Evolutionary conservation across 352 stramenopile genomes (phyloP), one percentile per base, ranked within the genome.

Genomic region (Blastocystis sp.): DNA sequence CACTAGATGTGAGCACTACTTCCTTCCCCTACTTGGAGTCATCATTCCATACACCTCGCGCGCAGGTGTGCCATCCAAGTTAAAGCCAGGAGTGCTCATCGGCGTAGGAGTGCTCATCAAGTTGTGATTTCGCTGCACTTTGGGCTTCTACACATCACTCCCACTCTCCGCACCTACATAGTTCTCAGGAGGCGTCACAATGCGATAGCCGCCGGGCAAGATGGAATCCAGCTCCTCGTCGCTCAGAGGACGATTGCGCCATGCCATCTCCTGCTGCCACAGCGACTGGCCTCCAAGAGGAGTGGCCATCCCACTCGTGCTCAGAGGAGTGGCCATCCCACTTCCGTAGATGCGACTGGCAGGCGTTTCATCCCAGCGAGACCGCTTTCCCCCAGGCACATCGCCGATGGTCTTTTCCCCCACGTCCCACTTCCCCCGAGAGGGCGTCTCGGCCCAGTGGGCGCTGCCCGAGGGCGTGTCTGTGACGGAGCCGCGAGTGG

Each of bases 201-300:
- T 95, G 79, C 95, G 95, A 91, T 99, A 99, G 15, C 95, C 94
- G 18, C 95, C 96, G 18, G 97, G 97, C 76, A 99, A 96, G 91
- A 99, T 95, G 13, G 94, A 94, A 91, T 99, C 97, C 9, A 99
- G 93, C 41, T 98, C 97, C 47, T 97, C 95, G 90, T 99, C 95
- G 0, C 92, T 95, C 89, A 98, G 93, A 11, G 95, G 95, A 1
- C 79, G 76, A 29, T 87, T 87, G 18, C 76, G 76, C 76, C 76
- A 87, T 23, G 39, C 47, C 76, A 87, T 87, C 76, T 87, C 76
- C 76, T 87, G 76, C 55, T 87, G 76, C 55, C 50, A 64, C 54
- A 73, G 23, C 0, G 77, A 59, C 47, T 47, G 9, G 18, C 47
- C 47, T 6, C 50, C 64, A 6, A 8, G 1, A 18, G 45, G 54